These are phyloP conservation scores for Skeletonema potamos DNA, from an alignment of 108 stramenopile species.

Conservation along the genomic window DNA sequence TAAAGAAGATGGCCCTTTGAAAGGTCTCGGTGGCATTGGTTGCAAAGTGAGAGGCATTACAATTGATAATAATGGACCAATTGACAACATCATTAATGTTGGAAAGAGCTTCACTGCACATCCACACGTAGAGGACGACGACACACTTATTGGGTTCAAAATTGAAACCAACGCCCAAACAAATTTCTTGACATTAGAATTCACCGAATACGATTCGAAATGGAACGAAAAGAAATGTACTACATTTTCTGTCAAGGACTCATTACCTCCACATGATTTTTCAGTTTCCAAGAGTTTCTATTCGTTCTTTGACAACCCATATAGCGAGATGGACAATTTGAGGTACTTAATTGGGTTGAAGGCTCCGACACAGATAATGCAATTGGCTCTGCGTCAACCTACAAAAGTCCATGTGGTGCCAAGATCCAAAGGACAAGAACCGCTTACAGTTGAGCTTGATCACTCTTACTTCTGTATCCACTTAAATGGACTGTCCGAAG, in stretches of 20 bases:
- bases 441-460: conserved; percentile 7
- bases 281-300: conserved; percentile 42
- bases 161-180: conserved; percentile 21
- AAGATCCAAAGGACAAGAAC: not conserved
- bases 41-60: conserved; percentile 13
- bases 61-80: conserved; percentile 20
- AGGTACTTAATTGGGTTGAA: conserved; percentile 46
- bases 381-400: conserved; percentile 9
- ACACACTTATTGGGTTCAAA: conserved; percentile 38
- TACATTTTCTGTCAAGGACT: not conserved
- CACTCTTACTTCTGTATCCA: conserved; percentile 16
- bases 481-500: not conserved
- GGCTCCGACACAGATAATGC: conserved; percentile 20
- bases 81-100: conserved; percentile 9
- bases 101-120: conserved; percentile 36
- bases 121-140: conserved; percentile 38
- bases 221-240: not conserved
- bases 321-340: conserved; percentile 31
- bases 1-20: conserved; percentile 14
- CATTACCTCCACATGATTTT: conserved; percentile 47
- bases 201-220: conserved; percentile 29
- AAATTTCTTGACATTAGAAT: conserved; percentile 25
- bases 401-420: conserved; percentile 15
- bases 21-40: conserved; percentile 9
- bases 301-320: conserved; percentile 37